A percentile compares a stretch with the other conserved stretches of the same genome.
phyloP scores from a whole-genome alignment of 768 basidiomycete species.

The Chlorophyllum brunneum region DNA sequence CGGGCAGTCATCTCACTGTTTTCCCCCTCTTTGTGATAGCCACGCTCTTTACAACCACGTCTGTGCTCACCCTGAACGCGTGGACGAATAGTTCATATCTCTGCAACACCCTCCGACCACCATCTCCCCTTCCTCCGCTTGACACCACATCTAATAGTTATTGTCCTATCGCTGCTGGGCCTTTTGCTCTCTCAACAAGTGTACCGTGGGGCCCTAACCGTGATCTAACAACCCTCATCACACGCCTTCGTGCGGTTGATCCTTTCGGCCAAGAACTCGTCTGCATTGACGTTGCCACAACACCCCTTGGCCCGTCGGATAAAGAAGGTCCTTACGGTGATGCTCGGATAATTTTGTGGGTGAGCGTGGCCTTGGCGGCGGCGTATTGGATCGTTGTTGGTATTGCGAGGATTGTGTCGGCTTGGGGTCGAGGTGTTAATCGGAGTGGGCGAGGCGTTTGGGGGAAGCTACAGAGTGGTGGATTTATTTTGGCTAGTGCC shows the following conservation, averaged over 20 bases:
- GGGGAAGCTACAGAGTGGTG: slow-evolving; percentile 75
- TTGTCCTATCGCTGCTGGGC: slow-evolving; percentile 79
- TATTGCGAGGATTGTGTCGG: slow-evolving; percentile 76
- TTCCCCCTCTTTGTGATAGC: slow-evolving; percentile 50
- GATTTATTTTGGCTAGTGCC: slow-evolving; percentile 88
- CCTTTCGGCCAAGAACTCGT: slow-evolving; percentile 77
- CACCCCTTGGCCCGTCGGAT: slow-evolving; percentile 61
- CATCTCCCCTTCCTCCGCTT: slow-evolving; percentile 59
- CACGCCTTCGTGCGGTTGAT: slow-evolving; percentile 86
- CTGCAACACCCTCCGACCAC: slow-evolving; percentile 75
- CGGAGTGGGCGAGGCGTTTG: slow-evolving; percentile 59
- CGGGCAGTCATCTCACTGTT: slow-evolving; percentile 4
- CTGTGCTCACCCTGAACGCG: slow-evolving; percentile 73
- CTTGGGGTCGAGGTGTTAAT: slow-evolving; percentile 73
- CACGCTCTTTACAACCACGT: slow-evolving; percentile 82
- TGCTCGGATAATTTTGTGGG: slow-evolving; percentile 69
- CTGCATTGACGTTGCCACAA: slow-evolving; percentile 76
- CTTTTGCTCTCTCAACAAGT: slow-evolving; percentile 76
- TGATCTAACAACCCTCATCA: slow-evolving; percentile 79
- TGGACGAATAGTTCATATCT: slow-evolving; percentile 70
- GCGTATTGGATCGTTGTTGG: slow-evolving; percentile 83
- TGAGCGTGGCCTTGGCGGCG: slow-evolving; percentile 66
- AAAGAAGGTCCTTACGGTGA: slow-evolving; percentile 47
- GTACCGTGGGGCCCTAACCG: slow-evolving; percentile 64
- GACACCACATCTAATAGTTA: slow-evolving; percentile 39